A percentile compares a stretch with the other conserved stretches of the same genome.
Conservation (phyloP, 169 alveolate genomes). For the Cryptosporidium felis region DNA sequence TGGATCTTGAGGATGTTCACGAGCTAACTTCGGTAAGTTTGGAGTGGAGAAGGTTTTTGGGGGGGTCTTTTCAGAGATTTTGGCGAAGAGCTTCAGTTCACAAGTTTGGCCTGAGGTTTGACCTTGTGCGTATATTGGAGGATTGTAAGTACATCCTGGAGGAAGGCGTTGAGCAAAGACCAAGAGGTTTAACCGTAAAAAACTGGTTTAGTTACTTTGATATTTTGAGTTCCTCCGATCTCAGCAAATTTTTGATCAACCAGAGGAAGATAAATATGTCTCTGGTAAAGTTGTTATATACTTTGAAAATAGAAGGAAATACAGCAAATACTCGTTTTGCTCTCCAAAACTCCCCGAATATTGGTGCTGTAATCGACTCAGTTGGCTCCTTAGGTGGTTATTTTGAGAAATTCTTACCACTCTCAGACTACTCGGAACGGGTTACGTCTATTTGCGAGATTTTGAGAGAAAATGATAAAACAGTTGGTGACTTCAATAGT, state of each 20-base stretch:
- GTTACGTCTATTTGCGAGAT: not conserved
- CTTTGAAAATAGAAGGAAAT: not conserved
- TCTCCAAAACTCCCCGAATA: not conserved
- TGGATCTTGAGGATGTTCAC: conserved; percentile 31
- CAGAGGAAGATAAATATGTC: conserved; percentile 12
- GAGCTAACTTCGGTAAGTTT: conserved; percentile 22
- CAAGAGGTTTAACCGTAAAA: not conserved
- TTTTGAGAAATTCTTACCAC: no score
- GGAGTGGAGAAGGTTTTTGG: conserved; percentile 22
- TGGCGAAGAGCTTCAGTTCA: conserved; percentile 35
- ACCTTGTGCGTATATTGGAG: not conserved
- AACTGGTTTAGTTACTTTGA: conserved; percentile 32
- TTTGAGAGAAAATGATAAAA: not conserved
- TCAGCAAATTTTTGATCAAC: conserved; percentile 1
- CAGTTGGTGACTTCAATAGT: not conserved
- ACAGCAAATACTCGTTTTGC: not conserved
- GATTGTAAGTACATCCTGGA: not conserved
- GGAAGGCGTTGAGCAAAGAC: not conserved
- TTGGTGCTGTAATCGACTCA: not conserved
- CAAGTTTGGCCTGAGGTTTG: conserved; percentile 34
- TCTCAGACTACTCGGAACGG: no score
- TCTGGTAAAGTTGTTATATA: not conserved
- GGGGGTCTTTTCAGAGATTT: conserved; percentile 18
- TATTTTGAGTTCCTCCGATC: conserved; percentile 11
- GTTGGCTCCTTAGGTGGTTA: no score